Conservation (phyloP, 306 rosid genomes). For the Prosopis cineraria region DNA sequence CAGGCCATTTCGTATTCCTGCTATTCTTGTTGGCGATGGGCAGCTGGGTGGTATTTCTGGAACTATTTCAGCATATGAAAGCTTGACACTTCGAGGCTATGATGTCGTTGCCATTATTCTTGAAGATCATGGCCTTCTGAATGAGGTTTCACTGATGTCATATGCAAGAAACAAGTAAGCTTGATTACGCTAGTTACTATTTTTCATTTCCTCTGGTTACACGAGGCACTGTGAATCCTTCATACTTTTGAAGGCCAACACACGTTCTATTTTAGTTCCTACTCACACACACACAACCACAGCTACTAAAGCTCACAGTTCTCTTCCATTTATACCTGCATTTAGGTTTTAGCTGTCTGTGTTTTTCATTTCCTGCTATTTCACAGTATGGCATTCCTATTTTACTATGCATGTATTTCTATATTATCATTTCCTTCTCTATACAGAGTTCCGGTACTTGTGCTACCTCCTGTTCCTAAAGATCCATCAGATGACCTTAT, state of each 20-base stretch:
- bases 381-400: conserved; percentile 21
- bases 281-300: neutral
- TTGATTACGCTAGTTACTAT: conserved; percentile 8
- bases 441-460: conserved; percentile 81
- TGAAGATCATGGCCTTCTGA: conserved; percentile 85
- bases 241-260: conserved; percentile 1
- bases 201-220: conserved; percentile 31
- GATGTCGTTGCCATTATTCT: conserved; percentile 79
- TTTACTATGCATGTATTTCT: conserved; percentile 11
- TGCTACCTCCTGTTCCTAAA: conserved; percentile 81
- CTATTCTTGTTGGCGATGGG: conserved; percentile 93
- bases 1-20: conserved; percentile 92
- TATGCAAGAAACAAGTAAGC: conserved; percentile 73
- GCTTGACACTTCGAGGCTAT: conserved; percentile 81
- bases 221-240: neutral
- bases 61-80: conserved; percentile 92
- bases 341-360: neutral
- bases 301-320: neutral
- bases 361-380: conserved; percentile 8
- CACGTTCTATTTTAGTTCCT: neutral
- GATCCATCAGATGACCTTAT: conserved; percentile 72
- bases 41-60: conserved; percentile 90
- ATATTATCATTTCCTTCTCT: conserved; percentile 27
- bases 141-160: conserved; percentile 76
- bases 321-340: conserved; percentile 15